Conservation (phyloP, 495 filamentous ascomycete species). For the Penicillium parvum region DNA sequence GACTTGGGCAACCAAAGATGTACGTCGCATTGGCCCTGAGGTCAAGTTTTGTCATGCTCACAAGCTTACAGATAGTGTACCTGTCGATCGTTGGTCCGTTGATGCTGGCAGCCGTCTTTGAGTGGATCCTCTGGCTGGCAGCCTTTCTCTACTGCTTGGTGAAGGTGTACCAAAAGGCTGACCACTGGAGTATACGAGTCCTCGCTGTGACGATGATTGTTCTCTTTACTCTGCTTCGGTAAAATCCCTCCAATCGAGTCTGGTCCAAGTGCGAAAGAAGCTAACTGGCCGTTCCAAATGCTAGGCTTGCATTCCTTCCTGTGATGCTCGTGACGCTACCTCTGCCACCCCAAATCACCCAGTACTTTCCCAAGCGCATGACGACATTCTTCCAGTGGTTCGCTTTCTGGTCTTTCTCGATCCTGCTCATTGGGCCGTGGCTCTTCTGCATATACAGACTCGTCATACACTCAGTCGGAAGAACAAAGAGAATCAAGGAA, state of each 20-base stretch:
- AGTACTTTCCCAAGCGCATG: slow-evolving; percentile 63
- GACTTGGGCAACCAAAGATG: slow-evolving; percentile 55
- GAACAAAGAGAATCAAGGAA: slow-evolving; percentile 75
- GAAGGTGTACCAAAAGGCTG: slow-evolving; percentile 88
- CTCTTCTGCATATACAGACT: slow-evolving; percentile 88
- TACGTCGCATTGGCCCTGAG: slow-evolving; percentile 34
- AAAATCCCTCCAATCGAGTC: slow-evolving; percentile 15
- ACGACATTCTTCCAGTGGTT: slow-evolving; percentile 84
- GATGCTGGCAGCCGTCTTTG: slow-evolving; percentile 79
- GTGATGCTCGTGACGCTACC: slow-evolving; percentile 95
- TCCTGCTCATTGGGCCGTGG: slow-evolving; percentile 82
- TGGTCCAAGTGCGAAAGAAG: not conserved
- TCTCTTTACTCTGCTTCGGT: slow-evolving; percentile 73
- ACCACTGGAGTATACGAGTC: slow-evolving; percentile 73
- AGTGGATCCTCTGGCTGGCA: slow-evolving; percentile 92
- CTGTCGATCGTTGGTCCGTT: slow-evolving; percentile 75
- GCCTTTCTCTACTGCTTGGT: slow-evolving; percentile 88
- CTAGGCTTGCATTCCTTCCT: slow-evolving; percentile 79
- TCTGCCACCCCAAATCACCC: slow-evolving; percentile 64
- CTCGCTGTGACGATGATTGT: slow-evolving; percentile 72
- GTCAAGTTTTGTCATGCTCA: not conserved
- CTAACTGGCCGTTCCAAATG: not conserved
- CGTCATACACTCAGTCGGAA: slow-evolving; percentile 78
- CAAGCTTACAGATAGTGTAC: slow-evolving; percentile 63
- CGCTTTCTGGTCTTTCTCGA: slow-evolving; percentile 91